Percentiles rank a stretch among this genome's conserved stretches.
phyloP scores from a whole-genome alignment of 139 green algal genomes.

The Zygnema circumcarinatum region DNA sequence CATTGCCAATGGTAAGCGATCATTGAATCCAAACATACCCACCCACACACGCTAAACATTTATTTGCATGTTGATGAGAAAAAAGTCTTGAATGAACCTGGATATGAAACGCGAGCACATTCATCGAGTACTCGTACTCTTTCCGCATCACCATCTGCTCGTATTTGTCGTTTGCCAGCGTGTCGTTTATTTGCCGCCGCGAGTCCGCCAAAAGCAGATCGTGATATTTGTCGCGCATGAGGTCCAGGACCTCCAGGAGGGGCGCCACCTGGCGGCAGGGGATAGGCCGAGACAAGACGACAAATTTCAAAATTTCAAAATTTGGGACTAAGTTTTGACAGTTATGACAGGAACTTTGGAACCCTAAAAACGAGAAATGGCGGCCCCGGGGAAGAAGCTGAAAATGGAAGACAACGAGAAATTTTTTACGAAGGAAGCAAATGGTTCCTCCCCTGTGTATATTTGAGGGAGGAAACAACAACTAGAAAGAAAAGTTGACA shows the following conservation, averaged over 20 bases:
- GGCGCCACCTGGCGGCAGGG: conserved; percentile 33
- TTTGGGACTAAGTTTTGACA: too few relatives aligned
- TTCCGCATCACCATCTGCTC: conserved; percentile 61
- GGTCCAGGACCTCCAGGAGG: conserved; percentile 52
- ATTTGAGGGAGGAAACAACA: too few relatives aligned
- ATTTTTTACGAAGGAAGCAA: too few relatives aligned
- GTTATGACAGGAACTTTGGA: too few relatives aligned
- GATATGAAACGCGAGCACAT: conserved; percentile 58
- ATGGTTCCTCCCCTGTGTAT: too few relatives aligned
- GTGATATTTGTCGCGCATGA: conserved; percentile 59
- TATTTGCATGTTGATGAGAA: too few relatives aligned
- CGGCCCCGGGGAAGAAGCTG: background rate
- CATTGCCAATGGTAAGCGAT: too few relatives aligned
- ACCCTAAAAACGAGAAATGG: too few relatives aligned
- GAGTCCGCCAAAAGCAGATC: conserved; percentile 55
- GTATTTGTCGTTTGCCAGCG: conserved; percentile 53
- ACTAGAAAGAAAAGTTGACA: too few relatives aligned
- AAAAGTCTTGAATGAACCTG: conserved; percentile 26
- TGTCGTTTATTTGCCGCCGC: conserved; percentile 54
- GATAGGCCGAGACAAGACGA: background rate
- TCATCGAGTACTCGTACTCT: conserved; percentile 61
- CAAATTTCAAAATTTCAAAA: conserved; percentile 3
- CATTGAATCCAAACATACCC: too few relatives aligned
- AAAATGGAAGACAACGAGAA: background rate
- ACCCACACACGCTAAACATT: too few relatives aligned